A percentile compares a stretch with the other conserved stretches of the same genome.
Evolutionary conservation across 1,139 yeast genomes (phyloP).

Genomic region (Debaryomyces coudertii): DNA sequence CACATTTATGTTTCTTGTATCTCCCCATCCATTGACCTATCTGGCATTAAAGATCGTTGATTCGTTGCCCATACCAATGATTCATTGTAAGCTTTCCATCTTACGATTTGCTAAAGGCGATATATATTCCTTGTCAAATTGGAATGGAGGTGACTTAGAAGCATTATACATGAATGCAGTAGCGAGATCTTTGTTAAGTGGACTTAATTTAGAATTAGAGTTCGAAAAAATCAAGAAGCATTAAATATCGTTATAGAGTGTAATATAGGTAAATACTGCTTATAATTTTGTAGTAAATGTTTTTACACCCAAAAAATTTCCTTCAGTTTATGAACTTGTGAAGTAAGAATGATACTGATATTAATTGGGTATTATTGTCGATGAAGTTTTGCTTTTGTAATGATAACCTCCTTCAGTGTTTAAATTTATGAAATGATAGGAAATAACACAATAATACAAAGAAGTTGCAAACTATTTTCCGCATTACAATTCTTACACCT

Average conservation of each 20-base stretch:
- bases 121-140: slow-evolving; percentile 41
- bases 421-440: no score
- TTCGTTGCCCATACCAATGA: slow-evolving; percentile 55
- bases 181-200: slow-evolving; percentile 43
- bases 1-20: slow-evolving; percentile 46
- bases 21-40: slow-evolving; percentile 62
- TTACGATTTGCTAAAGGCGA: slow-evolving; percentile 25
- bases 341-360: neutral
- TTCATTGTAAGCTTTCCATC: slow-evolving; percentile 50
- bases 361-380: neutral
- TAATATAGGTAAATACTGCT: neutral
- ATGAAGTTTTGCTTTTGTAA: neutral
- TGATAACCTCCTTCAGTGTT: no score
- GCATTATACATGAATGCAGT: slow-evolving; percentile 50
- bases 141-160: slow-evolving; percentile 43
- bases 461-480: neutral
- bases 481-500: no score
- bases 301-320: no score
- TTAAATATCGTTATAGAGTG: slow-evolving; percentile 5
- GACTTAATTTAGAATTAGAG: slow-evolving; percentile 37
- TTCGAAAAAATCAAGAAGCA: slow-evolving; percentile 20
- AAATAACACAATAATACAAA: neutral
- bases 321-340: no score
- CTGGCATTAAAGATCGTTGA: slow-evolving; percentile 63
- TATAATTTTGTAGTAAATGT: no score